These are phyloP conservation scores for Trypanosoma congolense DNA, from an alignment of 208 protist genomes.

Conservation along the genomic window DNA sequence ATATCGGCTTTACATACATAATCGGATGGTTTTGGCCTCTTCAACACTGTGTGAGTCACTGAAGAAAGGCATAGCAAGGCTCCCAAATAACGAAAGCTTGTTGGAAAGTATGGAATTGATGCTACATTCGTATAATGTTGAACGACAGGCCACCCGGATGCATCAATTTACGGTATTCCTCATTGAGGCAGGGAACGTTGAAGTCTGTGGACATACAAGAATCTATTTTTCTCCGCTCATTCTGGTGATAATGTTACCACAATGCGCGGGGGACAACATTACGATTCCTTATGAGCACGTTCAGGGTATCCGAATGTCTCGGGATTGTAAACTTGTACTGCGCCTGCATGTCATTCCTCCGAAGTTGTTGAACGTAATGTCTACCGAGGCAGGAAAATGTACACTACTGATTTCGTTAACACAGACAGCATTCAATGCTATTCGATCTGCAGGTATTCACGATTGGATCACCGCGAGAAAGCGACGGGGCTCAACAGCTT, in stretches of 20 bases:
- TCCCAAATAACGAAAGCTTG: slow-evolving; percentile 74
- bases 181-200: slow-evolving; percentile 44
- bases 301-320: slow-evolving; percentile 73
- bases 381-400: slow-evolving; percentile 29
- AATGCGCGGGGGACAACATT: slow-evolving; percentile 53
- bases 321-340: slow-evolving; percentile 63
- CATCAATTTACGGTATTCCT: slow-evolving; percentile 48
- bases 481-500: too few species aligned
- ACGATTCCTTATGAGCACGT: slow-evolving; percentile 85
- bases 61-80: slow-evolving; percentile 46
- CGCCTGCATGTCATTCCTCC: slow-evolving; percentile 62
- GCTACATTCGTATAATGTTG: slow-evolving; percentile 67
- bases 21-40: slow-evolving; percentile 36
- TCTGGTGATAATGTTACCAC: slow-evolving; percentile 61
- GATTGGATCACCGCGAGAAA: slow-evolving; percentile 80
- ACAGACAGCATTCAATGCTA: slow-evolving; percentile 46
- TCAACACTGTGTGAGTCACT: slow-evolving; percentile 39
- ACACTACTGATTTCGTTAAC: slow-evolving; percentile 68
- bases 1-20: slow-evolving; percentile 71
- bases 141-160: slow-evolving; percentile 26
- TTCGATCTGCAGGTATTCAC: slow-evolving; percentile 53
- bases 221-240: slow-evolving; percentile 79
- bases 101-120: slow-evolving; percentile 58
- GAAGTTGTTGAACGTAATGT: slow-evolving; percentile 58
- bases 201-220: slow-evolving; percentile 60